Conservation (phyloP, 2,329 filamentous ascomycete species). For the Sclerotinia nivalis region DNA sequence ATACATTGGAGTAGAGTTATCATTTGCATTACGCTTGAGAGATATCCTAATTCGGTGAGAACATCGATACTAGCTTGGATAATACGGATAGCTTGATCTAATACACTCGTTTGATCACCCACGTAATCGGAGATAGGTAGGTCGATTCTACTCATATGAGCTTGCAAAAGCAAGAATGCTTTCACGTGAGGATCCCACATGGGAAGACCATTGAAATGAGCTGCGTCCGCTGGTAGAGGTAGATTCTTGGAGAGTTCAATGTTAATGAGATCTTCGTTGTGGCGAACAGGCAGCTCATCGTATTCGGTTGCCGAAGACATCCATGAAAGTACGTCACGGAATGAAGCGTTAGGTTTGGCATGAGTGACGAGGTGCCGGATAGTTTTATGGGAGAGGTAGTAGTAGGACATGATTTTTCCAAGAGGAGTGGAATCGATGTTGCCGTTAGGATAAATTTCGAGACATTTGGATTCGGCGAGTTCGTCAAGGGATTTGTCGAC, state of each 20-base stretch:
- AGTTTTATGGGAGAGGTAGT: constrained; percentile 94
- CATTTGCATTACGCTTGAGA: constrained; percentile 77
- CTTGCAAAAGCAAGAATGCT: constrained; percentile 88
- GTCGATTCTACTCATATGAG: constrained; percentile 89
- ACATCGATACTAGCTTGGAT: constrained; percentile 94
- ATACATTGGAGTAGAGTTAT: constrained; percentile 85
- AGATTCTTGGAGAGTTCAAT: constrained; percentile 82
- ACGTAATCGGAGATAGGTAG: constrained; percentile 97
- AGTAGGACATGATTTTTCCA: constrained; percentile 99
- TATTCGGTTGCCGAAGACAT: constrained; percentile 94
- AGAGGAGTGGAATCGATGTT: constrained; percentile 87
- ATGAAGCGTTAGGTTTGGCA: constrained; percentile 72
- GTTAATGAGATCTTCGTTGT: constrained; percentile 98
- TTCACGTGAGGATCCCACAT: constrained; percentile 99
- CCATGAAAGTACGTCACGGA: constrained; percentile 84
- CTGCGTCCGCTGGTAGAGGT: constrained; percentile 51
- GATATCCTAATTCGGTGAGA: constrained; percentile 81
- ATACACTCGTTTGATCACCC: constrained; percentile 83
- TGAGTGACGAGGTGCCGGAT: constrained; percentile 80
- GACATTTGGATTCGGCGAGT: constrained; percentile 80
- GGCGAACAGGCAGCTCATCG: constrained; percentile 93
- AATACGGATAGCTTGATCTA: constrained; percentile 96
- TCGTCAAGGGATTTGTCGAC: constrained; percentile 84
- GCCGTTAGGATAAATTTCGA: constrained; percentile 79
- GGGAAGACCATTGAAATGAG: constrained; percentile 61